These are phyloP conservation scores for Gossypium stocksii DNA, from an alignment of 345 rosid genomes.

Conservation along the genomic window DNA sequence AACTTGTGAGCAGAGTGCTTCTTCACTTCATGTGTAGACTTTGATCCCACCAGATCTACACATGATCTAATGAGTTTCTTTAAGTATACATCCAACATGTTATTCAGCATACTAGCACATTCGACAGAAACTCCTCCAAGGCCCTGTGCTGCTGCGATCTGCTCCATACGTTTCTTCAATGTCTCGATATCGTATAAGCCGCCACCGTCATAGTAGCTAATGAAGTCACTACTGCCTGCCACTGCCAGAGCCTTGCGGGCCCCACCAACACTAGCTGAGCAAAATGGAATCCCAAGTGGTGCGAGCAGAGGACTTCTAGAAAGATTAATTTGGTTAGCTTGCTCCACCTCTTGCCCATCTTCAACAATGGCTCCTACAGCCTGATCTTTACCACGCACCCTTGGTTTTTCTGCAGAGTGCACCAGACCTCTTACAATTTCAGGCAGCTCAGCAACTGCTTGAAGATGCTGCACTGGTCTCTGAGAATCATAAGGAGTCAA, in stretches of 20 bases:
- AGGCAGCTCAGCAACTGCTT: constrained; percentile 44
- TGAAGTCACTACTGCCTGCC: constrained; percentile 32
- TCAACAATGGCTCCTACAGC: constrained; percentile 30
- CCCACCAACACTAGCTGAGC: constrained; percentile 66
- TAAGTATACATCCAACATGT: constrained; percentile 68
- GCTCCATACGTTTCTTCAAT: constrained; percentile 77
- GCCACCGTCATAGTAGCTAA: constrained; percentile 61
- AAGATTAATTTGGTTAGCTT: constrained; percentile 31
- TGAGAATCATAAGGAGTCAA: constrained; percentile 56
- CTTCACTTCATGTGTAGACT: constrained; percentile 38
- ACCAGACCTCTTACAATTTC: constrained; percentile 40
- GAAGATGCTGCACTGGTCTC: constrained; percentile 51
- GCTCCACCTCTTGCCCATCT: constrained; percentile 54
- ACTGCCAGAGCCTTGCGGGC: constrained; percentile 47
- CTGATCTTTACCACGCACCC: constrained; percentile 37
- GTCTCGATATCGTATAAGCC: constrained; percentile 56
- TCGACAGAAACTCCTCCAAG: constrained; percentile 78
- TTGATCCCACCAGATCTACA: constrained; percentile 54
- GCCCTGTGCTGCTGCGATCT: constrained; percentile 68
- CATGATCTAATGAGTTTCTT: constrained; percentile 77
- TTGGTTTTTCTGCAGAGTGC: constrained; percentile 32
- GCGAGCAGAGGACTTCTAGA: constrained; percentile 54
- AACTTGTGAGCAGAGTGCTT: constrained; percentile 46
- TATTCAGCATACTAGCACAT: constrained; percentile 69
- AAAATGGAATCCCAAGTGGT: constrained; percentile 77